These are phyloP conservation scores for Parachlorella kessleri DNA, from an alignment of 139 green algal species.

Conservation along the genomic window DNA sequence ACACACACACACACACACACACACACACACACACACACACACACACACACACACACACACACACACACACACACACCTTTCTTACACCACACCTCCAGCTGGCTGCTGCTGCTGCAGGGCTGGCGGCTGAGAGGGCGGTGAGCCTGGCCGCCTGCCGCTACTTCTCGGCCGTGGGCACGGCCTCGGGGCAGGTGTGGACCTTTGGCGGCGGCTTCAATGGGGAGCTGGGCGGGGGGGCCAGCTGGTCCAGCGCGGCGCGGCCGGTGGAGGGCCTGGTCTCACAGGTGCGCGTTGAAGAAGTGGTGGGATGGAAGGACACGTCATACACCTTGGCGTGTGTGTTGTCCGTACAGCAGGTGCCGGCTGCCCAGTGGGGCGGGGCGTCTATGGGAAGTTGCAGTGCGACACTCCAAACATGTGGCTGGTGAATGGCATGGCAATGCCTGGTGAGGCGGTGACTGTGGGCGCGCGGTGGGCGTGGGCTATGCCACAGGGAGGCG, in stretches of 20 bases:
- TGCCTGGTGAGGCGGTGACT: no score
- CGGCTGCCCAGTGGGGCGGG: no score
- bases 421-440: no score
- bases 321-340: no score
- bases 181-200: conserved; percentile 58
- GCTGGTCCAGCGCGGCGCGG: conserved; percentile 41
- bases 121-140: conserved; percentile 32
- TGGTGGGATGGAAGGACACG: conserved; percentile 17
- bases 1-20: no score
- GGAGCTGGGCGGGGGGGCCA: conserved; percentile 42
- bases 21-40: no score
- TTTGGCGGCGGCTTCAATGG: conserved; percentile 68
- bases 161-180: conserved; percentile 49
- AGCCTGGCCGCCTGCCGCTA: conserved; percentile 47
- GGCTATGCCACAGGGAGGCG: no score
- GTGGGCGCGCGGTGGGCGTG: no score
- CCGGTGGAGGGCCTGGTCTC: conserved; percentile 29
- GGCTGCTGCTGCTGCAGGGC: neutral
- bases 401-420: no score
- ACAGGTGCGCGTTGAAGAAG: conserved; percentile 22
- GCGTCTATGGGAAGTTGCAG: no score
- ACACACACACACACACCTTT: neutral
- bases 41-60: neutral
- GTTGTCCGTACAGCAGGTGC: no score
- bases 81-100: neutral